Evolutionary conservation across 305 asterid species (phyloP).

Genomic region (Plantago lanceolata): DNA sequence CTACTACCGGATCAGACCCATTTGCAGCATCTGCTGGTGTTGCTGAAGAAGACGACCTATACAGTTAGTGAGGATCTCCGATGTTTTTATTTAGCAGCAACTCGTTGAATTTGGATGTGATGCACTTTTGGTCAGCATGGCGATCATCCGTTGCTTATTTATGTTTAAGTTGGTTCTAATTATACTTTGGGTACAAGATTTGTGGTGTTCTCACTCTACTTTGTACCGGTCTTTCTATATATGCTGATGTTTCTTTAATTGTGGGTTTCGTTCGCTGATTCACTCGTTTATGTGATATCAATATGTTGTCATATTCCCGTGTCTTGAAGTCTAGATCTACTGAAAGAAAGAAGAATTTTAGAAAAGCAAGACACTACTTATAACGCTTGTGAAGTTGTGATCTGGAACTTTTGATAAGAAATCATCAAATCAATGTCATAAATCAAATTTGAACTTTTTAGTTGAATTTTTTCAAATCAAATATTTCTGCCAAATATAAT

Average conservation of each 20-base stretch:
- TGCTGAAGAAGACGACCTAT: slow-evolving; percentile 59
- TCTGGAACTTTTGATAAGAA: no score
- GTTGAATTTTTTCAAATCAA: no score
- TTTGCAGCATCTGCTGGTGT: slow-evolving; percentile 46
- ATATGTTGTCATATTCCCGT: no score
- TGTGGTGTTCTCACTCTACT: no score
- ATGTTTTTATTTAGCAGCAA: background rate
- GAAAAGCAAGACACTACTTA: no score
- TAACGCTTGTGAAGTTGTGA: no score
- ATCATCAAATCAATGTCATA: no score
- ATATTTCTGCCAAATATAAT: no score
- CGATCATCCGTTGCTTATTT: background rate
- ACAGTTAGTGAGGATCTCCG: slow-evolving; percentile 26
- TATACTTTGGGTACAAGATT: background rate
- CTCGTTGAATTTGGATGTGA: background rate
- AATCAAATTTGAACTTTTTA: no score
- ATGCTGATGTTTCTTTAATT: background rate
- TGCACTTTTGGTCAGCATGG: slow-evolving; percentile 16
- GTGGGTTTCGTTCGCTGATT: background rate
- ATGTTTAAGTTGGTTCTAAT: background rate
- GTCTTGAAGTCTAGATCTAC: background rate
- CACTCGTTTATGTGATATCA: no score
- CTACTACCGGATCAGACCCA: slow-evolving; percentile 40
- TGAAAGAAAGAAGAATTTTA: no score
- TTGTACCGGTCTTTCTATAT: no score